These are phyloP conservation scores for Ocimum tenuiflorum DNA, from an alignment of 257 asterid species.

Conservation along the genomic window DNA sequence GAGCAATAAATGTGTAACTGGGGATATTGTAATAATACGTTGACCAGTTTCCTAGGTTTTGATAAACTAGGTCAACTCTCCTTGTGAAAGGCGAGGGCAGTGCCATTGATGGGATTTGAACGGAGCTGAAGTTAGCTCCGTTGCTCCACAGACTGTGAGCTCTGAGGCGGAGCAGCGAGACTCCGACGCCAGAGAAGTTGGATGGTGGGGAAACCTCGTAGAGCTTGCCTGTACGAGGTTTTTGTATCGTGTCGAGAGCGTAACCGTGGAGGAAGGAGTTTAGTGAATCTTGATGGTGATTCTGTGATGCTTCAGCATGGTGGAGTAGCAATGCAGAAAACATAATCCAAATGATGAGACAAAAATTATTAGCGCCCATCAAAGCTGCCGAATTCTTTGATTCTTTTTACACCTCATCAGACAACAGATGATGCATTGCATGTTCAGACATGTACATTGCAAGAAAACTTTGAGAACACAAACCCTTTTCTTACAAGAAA, in stretches of 20 bases:
- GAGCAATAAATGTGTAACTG: constrained; percentile 43
- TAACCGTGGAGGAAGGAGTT: constrained; percentile 43
- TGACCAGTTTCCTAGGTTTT: constrained; percentile 65
- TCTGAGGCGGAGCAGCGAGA: constrained; percentile 43
- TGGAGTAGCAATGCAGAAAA: constrained; percentile 16
- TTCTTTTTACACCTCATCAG: constrained; percentile 3
- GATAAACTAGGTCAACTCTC: constrained; percentile 55
- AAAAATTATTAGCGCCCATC: constrained; percentile 44
- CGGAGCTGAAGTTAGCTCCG: constrained; percentile 38
- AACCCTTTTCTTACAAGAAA: no score
- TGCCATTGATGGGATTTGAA: constrained; percentile 39
- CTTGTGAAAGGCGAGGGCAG: constrained; percentile 48
- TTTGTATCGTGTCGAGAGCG: constrained; percentile 28
- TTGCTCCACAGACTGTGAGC: constrained; percentile 37
- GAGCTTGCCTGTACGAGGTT: constrained; percentile 41
- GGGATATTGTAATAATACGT: constrained; percentile 49
- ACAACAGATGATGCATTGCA: background rate
- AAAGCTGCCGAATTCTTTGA: constrained; percentile 18
- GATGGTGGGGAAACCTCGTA: constrained; percentile 47
- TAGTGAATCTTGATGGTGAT: constrained; percentile 33
- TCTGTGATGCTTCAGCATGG: constrained; percentile 26
- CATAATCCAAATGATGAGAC: constrained; percentile 25
- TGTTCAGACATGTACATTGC: constrained; percentile 10
- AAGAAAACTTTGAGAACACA: background rate
- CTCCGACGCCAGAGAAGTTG: constrained; percentile 46